These are phyloP conservation scores for Saururus chinensis DNA, from an alignment of 164 flowering plant species.

Conservation along the genomic window DNA sequence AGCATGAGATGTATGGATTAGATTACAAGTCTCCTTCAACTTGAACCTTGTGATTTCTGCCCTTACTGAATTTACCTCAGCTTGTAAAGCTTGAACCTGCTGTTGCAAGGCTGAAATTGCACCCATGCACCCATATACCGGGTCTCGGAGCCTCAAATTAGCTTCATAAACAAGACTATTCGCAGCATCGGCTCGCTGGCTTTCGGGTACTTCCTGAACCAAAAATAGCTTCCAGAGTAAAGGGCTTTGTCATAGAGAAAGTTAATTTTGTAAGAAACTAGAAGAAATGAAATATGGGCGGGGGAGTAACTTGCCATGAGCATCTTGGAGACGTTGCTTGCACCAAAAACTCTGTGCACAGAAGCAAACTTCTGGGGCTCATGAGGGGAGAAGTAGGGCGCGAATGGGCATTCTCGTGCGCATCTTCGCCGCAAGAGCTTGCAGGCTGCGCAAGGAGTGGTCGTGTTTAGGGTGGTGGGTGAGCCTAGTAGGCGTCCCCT, in stretches of 20 bases:
- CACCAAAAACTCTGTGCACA: slow-evolving; percentile 94
- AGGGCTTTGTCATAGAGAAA: background rate
- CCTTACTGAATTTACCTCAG: slow-evolving; percentile 67
- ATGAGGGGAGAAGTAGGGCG: slow-evolving; percentile 92
- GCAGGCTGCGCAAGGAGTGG: slow-evolving; percentile 96
- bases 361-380: slow-evolving; percentile 93
- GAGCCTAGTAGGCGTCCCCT: slow-evolving; percentile 64
- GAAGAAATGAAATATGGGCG: too few species aligned
- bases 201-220: slow-evolving; percentile 75
- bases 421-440: slow-evolving; percentile 80
- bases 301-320: slow-evolving; percentile 44
- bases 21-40: slow-evolving; percentile 39
- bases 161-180: slow-evolving; percentile 92
- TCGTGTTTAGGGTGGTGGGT: slow-evolving; percentile 58
- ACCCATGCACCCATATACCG: slow-evolving; percentile 95
- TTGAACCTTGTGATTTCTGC: slow-evolving; percentile 64
- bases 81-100: slow-evolving; percentile 67
- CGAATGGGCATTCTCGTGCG: slow-evolving; percentile 90
- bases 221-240: background rate
- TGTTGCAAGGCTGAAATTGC: slow-evolving; percentile 84
- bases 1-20: slow-evolving; percentile 24
- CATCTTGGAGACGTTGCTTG: slow-evolving; percentile 97
- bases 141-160: slow-evolving; percentile 80
- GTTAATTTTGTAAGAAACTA: background rate
- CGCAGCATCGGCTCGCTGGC: slow-evolving; percentile 78